Conservation (phyloP, 2,329 filamentous ascomycete genomes). For the Nigrospora sphaerica region DNA sequence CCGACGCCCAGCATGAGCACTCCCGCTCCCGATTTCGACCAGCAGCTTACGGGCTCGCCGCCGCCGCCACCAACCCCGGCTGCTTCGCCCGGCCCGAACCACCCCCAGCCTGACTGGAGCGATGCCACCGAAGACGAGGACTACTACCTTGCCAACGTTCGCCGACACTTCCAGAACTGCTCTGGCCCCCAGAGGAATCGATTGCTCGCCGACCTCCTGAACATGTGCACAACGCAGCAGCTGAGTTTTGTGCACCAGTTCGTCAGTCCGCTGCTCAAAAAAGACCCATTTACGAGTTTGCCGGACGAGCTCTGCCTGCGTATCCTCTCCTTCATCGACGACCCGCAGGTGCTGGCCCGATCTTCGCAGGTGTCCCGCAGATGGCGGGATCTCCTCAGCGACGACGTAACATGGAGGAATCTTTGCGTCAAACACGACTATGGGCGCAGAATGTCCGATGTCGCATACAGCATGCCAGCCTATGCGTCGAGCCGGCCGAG, state of each 20-base stretch:
- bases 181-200: constrained; percentile 70
- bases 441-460: constrained; percentile 50
- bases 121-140: constrained; percentile 75
- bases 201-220: constrained; percentile 80
- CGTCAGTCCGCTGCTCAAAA: constrained; percentile 88
- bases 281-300: constrained; percentile 87
- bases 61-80: constrained; percentile 60
- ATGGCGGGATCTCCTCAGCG: constrained; percentile 88
- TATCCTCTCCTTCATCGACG: constrained; percentile 93
- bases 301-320: constrained; percentile 89
- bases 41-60: constrained; percentile 52
- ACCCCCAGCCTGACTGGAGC: constrained; percentile 65
- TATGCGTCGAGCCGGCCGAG: constrained; percentile 21
- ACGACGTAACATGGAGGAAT: constrained; percentile 98
- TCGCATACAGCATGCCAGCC: constrained; percentile 27
- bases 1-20: constrained; percentile 62
- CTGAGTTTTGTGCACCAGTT: constrained; percentile 95
- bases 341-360: constrained; percentile 86
- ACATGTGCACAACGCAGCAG: constrained; percentile 90
- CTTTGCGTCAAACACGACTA: constrained; percentile 96
- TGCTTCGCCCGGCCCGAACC: constrained; percentile 56
- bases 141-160: constrained; percentile 70
- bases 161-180: constrained; percentile 72
- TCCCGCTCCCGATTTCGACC: constrained; percentile 55
- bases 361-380: constrained; percentile 93